Conservation (phyloP, 2,329 filamentous ascomycete species). For the Xylaria sp. region DNA sequence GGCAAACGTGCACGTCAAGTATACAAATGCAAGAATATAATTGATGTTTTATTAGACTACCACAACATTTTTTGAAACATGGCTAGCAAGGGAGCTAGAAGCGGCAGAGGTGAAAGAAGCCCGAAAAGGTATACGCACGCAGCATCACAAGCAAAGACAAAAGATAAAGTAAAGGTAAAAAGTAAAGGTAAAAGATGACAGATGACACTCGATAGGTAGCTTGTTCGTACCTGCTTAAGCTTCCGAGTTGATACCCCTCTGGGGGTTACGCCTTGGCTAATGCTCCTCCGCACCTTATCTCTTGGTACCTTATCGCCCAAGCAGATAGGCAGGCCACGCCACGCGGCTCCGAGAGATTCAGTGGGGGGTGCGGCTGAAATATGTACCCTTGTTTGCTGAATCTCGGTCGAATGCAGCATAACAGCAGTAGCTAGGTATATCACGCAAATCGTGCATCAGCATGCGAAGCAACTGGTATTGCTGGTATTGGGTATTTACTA, state of each 20-base stretch:
- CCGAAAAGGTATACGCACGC: constrained; percentile 21
- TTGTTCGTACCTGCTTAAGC: constrained; percentile 11
- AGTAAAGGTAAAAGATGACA: not conserved
- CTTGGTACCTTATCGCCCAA: not conserved
- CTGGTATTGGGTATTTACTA: too few species aligned
- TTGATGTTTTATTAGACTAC: constrained; percentile 10
- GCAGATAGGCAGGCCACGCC: too few species aligned
- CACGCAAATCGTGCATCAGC: too few species aligned
- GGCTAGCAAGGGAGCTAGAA: not conserved
- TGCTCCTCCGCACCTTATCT: constrained; percentile 8
- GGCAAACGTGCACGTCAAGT: not conserved
- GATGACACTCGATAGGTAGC: constrained; percentile 15
- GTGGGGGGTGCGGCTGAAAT: not conserved
- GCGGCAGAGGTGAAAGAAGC: constrained; percentile 1
- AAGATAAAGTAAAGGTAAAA: not conserved
- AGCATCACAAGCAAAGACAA: constrained; percentile 1
- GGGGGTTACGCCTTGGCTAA: not conserved
- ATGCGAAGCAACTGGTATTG: too few species aligned
- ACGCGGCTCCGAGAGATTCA: not conserved
- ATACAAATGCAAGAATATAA: not conserved
- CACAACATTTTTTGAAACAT: not conserved
- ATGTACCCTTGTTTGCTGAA: too few species aligned
- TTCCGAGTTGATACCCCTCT: constrained; percentile 18
- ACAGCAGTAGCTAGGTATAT: too few species aligned
- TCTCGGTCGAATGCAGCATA: too few species aligned